phyloP scores from a whole-genome alignment of 305 asterid genomes.

The Rubia peregrina region DNA sequence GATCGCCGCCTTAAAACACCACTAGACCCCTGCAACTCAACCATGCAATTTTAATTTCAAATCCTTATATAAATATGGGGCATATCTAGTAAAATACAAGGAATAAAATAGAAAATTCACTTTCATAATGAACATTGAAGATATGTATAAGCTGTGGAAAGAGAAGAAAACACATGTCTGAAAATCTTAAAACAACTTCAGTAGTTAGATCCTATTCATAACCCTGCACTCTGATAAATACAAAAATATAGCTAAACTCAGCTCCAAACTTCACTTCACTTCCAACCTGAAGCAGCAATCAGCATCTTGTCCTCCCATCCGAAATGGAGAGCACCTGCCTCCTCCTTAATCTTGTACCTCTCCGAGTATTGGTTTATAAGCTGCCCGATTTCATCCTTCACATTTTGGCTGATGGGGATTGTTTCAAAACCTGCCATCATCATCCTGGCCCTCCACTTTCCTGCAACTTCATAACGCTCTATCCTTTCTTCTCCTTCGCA shows the following conservation, averaged over 20 bases:
- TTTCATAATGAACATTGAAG: neutral
- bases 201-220: constrained; percentile 14
- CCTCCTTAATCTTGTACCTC: constrained; percentile 61
- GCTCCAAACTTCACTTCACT: constrained; percentile 11
- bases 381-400: constrained; percentile 42
- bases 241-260: constrained; percentile 11
- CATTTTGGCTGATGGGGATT: constrained; percentile 52
- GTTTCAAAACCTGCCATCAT: constrained; percentile 82
- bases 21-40: no score
- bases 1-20: no score
- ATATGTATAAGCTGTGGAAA: neutral
- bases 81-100: no score
- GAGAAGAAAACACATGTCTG: neutral
- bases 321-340: constrained; percentile 62
- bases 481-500: constrained; percentile 92
- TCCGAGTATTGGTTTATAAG: constrained; percentile 63
- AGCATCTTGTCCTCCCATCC: constrained; percentile 87
- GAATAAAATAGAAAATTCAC: no score
- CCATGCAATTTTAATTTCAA: no score
- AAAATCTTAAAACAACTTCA: neutral
- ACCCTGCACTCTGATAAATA: constrained; percentile 10
- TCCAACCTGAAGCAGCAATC: constrained; percentile 81
- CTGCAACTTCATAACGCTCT: constrained; percentile 88
- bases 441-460: constrained; percentile 97
- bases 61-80: no score